Conservation (phyloP, 2,329 filamentous ascomycete genomes). For the Xylariaceae sp. region DNA sequence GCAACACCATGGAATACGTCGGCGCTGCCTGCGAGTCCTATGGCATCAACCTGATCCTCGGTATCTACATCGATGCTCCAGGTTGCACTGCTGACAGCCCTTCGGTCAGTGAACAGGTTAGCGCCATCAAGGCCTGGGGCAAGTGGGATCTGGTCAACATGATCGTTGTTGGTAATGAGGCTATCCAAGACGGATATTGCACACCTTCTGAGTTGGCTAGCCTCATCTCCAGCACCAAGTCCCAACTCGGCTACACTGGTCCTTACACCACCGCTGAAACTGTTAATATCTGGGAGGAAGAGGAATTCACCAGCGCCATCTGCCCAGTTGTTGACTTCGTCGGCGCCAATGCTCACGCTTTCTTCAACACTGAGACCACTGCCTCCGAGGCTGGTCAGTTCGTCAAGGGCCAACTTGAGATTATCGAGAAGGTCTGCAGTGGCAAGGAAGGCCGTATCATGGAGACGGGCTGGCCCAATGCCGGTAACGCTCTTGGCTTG, state of each 20-base stretch:
- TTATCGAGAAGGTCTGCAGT: constrained; percentile 67
- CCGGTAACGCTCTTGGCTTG: constrained; percentile 66
- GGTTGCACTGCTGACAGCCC: constrained; percentile 56
- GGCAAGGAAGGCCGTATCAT: constrained; percentile 75
- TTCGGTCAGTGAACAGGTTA: constrained; percentile 70
- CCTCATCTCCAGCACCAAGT: constrained; percentile 69
- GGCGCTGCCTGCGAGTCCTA: constrained; percentile 64
- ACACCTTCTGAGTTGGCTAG: constrained; percentile 60
- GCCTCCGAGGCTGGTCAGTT: constrained; percentile 72
- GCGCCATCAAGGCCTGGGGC: constrained; percentile 68
- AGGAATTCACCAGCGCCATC: constrained; percentile 55
- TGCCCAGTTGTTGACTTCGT: constrained; percentile 76
- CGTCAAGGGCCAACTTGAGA: constrained; percentile 67
- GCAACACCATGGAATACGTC: constrained; percentile 73
- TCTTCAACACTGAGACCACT: constrained; percentile 74
- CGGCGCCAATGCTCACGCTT: constrained; percentile 87
- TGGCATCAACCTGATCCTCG: constrained; percentile 78
- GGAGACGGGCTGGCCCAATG: constrained; percentile 86
- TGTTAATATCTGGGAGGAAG: constrained; percentile 70
- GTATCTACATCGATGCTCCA: constrained; percentile 75
- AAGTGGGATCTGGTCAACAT: constrained; percentile 76
- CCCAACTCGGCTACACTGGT: constrained; percentile 69
- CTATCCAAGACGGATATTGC: constrained; percentile 72
- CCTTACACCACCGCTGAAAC: constrained; percentile 84
- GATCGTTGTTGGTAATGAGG: constrained; percentile 88